Evolutionary conservation across 2,329 filamentous ascomycete species (phyloP), one percentile per base, ranked within the genome.

Genomic region (Ceratocystis lukuohia): DNA sequence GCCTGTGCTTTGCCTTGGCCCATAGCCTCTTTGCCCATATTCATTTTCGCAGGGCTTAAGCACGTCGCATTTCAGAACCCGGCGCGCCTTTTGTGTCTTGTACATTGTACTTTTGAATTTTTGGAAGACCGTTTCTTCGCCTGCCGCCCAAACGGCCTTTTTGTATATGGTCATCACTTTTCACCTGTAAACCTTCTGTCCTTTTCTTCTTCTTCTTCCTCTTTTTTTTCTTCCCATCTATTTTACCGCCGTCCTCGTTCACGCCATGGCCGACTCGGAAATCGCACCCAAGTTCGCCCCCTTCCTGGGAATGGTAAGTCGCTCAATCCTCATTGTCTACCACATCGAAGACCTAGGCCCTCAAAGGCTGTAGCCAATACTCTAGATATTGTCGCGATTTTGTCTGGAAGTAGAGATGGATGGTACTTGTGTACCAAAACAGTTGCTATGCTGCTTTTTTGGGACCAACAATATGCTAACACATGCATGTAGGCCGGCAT

Each of bases 291-390:
- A 88, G 78, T 93, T 92, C 75, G 89, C 89, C 79, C 89, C 89
- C 72, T 94, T 93, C 80, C 82, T 93, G 75, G 89, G 89, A 80
- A 91, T 93, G 88, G 88, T 91, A 80, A 77, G 86, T 78, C 66
- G 46, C 62, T 61, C 68, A 62, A 56, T 22, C 20, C 20, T 12
- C 50, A 6, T 28, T 15, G 22, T 30, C 53, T 33, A 37, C 30
- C 50, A 50, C 65, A 61, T 10, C 46, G 7, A 10, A 22, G 17
- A 22, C n/a, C n/a, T 10, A 12, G 17, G 45, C 15, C 6, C 7
- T 20, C 6, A 25, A n/a, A 5, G 48, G n/a, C 53, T 61, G 45
- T 22, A 25, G 45, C 63, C 48, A 20, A 41, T 15, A 41, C 37
- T 15, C 4, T 12, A 10, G 37, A 33, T 41, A 15, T 41, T 41